These are phyloP conservation scores for Fusarium lateritium DNA, from an alignment of 2,329 filamentous ascomycete genomes.

Conservation along the genomic window DNA sequence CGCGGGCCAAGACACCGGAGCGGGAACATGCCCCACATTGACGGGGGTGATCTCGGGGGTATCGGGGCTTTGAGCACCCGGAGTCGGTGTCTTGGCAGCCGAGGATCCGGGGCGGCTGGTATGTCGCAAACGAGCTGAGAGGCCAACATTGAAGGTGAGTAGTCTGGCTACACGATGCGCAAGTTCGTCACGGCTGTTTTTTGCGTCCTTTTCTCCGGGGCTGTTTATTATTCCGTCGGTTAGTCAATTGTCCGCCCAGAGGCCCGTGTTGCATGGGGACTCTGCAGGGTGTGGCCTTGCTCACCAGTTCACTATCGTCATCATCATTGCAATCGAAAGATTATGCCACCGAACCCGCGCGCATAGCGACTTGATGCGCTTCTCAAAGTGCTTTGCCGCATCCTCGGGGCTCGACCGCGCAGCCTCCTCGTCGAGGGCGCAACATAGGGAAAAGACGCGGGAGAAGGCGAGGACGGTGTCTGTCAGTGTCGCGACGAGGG, in stretches of 20 bases:
- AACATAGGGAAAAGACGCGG: slow-evolving; percentile 52
- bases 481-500: slow-evolving; percentile 55
- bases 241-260: slow-evolving; percentile 7
- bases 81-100: slow-evolving; percentile 31
- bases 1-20: slow-evolving; percentile 35
- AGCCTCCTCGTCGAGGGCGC: slow-evolving; percentile 45
- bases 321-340: slow-evolving; percentile 58
- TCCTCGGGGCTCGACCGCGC: slow-evolving; percentile 36
- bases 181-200: slow-evolving; percentile 54
- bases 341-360: slow-evolving; percentile 56
- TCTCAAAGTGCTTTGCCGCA: slow-evolving; percentile 42
- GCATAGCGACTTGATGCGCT: slow-evolving; percentile 50
- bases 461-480: slow-evolving; percentile 56
- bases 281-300: slow-evolving; percentile 14
- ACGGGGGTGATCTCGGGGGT: slow-evolving; percentile 32
- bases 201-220: slow-evolving; percentile 55
- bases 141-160: slow-evolving; percentile 54
- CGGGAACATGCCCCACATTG: slow-evolving; percentile 42
- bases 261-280: slow-evolving; percentile 13
- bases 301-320: slow-evolving; percentile 58
- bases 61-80: slow-evolving; percentile 32
- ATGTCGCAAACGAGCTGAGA: slow-evolving; percentile 53
- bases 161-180: slow-evolving; percentile 54
- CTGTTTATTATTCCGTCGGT: slow-evolving; percentile 36
- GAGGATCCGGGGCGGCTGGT: slow-evolving; percentile 44